Conservation (phyloP, 768 basidiomycete species). For the Lentinus tigrinus region DNA sequence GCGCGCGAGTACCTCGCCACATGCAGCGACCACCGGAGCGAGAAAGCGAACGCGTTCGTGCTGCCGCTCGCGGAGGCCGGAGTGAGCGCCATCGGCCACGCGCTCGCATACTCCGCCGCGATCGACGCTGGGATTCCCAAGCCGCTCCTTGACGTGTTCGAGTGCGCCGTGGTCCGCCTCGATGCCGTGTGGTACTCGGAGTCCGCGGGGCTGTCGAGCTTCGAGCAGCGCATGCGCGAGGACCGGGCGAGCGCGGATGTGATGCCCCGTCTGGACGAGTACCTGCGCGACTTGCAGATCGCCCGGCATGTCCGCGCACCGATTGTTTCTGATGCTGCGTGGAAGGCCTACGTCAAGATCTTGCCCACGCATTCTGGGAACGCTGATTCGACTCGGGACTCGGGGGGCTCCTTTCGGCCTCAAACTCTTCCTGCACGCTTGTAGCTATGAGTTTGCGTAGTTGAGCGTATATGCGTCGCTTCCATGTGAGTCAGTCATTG, state of each 20-base stretch:
- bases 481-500: too few species aligned
- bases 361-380: too few species aligned
- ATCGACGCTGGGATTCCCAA: slow-evolving; percentile 8
- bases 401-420: too few species aligned
- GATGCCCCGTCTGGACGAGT: slow-evolving; percentile 5
- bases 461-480: too few species aligned
- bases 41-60: slow-evolving; percentile 7
- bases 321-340: slow-evolving; percentile 14
- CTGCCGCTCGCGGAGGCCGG: slow-evolving; percentile 16
- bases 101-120: slow-evolving; percentile 14
- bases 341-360: neutral
- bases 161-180: slow-evolving; percentile 10
- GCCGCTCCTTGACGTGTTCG: slow-evolving; percentile 17
- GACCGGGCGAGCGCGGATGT: slow-evolving; percentile 6
- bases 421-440: too few species aligned
- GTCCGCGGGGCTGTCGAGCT: slow-evolving; percentile 7
- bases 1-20: neutral
- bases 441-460: too few species aligned
- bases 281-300: slow-evolving; percentile 12
- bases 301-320: slow-evolving; percentile 14
- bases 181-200: slow-evolving; percentile 21
- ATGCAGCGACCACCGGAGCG: slow-evolving; percentile 43
- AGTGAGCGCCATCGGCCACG: slow-evolving; percentile 17
- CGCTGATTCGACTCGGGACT: too few species aligned
- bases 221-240: slow-evolving; percentile 5